phyloP scores from a whole-genome alignment of 2,329 filamentous ascomycete genomes.

The Rhytidhysteron rufulum region DNA sequence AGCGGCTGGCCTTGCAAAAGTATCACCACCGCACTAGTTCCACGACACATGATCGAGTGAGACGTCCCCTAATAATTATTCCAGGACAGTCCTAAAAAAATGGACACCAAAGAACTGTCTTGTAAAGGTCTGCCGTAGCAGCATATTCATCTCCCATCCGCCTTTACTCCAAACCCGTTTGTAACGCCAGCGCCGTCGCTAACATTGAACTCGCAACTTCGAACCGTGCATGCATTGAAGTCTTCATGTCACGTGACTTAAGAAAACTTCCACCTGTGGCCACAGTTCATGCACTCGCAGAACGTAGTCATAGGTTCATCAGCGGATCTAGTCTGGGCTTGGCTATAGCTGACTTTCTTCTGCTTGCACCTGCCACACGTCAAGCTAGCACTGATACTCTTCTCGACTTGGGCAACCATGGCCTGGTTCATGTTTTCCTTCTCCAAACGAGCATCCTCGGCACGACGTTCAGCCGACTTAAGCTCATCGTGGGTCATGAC shows the following conservation, averaged over 20 bases:
- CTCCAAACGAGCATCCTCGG: slow-evolving; percentile 70
- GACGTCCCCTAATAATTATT: no score
- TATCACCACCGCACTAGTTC: no score
- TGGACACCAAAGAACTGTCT: no score
- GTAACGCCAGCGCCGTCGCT: slow-evolving; percentile 2
- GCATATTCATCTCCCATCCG: no score
- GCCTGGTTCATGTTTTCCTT: slow-evolving; percentile 96
- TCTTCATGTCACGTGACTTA: slow-evolving; percentile 9
- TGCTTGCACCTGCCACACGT: slow-evolving; percentile 89
- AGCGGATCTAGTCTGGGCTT: slow-evolving; percentile 91
- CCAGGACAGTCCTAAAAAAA: no score
- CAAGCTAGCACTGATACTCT: slow-evolving; percentile 82
- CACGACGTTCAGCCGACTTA: slow-evolving; percentile 77
- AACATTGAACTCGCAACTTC: no score
- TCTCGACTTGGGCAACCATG: slow-evolving; percentile 88
- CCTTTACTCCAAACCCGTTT: not conserved
- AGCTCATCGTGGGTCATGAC: slow-evolving; percentile 86
- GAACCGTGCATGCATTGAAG: no score
- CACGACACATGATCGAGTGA: no score
- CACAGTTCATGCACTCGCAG: slow-evolving; percentile 52
- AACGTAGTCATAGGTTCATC: slow-evolving; percentile 76
- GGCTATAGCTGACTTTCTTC: slow-evolving; percentile 91
- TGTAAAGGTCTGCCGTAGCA: no score
- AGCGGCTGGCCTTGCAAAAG: no score
- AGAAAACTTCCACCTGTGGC: slow-evolving; percentile 49